Conservation (phyloP, 2,329 filamentous ascomycete species). For the Fonsecaea monophora region DNA sequence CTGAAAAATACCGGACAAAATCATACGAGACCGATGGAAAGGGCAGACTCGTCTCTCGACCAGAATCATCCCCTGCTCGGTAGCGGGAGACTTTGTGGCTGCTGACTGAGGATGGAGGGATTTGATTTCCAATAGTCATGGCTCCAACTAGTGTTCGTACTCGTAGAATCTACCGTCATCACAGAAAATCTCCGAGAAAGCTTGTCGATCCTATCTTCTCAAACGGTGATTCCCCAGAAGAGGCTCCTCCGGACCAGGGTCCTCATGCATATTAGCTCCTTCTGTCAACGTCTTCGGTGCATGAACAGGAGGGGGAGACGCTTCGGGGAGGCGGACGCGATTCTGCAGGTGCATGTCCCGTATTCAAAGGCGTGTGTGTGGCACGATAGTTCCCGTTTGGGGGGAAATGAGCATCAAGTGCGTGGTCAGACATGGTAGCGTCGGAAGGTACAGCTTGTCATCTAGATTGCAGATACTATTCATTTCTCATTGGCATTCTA, state of each 20-base stretch:
- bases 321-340: constrained; percentile 14
- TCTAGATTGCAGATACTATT: neutral
- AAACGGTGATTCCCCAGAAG: constrained; percentile 20
- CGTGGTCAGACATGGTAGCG: neutral
- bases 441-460: neutral
- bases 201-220: constrained; percentile 1
- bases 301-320: constrained; percentile 31
- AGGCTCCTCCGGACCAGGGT: constrained; percentile 4
- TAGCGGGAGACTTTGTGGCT: constrained; percentile 13
- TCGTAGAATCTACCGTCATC: neutral
- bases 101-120: constrained; percentile 11
- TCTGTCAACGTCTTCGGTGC: constrained; percentile 17
- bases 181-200: constrained; percentile 2
- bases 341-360: constrained; percentile 3
- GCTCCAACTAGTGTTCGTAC: neutral
- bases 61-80: neutral
- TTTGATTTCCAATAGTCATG: neutral
- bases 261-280: constrained; percentile 12
- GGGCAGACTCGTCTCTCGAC: neutral
- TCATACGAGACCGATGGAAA: neutral
- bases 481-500: neutral
- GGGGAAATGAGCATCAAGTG: neutral
- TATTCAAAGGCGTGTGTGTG: neutral
- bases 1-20: neutral
- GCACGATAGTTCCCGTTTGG: neutral